These are phyloP conservation scores for Fusarium siculi DNA, from an alignment of 2,329 filamentous ascomycete species.

Conservation along the genomic window DNA sequence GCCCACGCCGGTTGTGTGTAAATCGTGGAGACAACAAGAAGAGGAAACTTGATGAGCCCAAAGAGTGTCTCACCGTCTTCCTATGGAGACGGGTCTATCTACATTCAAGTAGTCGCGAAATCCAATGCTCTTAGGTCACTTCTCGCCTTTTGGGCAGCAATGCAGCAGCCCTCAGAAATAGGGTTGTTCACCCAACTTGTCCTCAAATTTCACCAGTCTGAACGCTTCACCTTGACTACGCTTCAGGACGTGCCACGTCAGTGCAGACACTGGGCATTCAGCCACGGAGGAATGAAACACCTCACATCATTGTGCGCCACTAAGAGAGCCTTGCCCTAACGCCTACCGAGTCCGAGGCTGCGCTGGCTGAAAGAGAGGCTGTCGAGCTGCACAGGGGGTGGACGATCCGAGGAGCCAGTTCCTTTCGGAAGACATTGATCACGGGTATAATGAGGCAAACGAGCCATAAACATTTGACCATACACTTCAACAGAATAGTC, in stretches of 20 bases:
- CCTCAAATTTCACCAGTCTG: neutral
- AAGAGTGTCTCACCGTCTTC: neutral
- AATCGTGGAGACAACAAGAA: neutral
- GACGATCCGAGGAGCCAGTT: neutral
- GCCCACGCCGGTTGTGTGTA: neutral
- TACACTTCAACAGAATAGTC: neutral
- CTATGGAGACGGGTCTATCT: neutral
- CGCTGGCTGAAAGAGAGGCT: neutral
- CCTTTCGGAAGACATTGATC: neutral
- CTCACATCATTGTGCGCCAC: neutral
- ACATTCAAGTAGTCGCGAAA: slow-evolving; percentile 12
- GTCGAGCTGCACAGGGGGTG: neutral
- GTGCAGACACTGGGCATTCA: neutral
- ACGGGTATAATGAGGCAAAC: neutral
- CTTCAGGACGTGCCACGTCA: slow-evolving; percentile 22
- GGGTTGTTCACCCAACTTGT: neutral
- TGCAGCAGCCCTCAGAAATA: slow-evolving; percentile 3
- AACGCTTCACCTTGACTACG: slow-evolving; percentile 13
- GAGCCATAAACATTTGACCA: neutral
- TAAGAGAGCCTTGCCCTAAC: neutral
- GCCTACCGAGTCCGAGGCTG: slow-evolving; percentile 18
- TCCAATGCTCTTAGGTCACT: neutral
- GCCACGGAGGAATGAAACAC: neutral
- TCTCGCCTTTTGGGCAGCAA: slow-evolving; percentile 31
- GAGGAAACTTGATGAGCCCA: neutral